phyloP scores from a whole-genome alignment of 2,329 filamentous ascomycete species.

The Dryadomyces quercus-mongolicae region DNA sequence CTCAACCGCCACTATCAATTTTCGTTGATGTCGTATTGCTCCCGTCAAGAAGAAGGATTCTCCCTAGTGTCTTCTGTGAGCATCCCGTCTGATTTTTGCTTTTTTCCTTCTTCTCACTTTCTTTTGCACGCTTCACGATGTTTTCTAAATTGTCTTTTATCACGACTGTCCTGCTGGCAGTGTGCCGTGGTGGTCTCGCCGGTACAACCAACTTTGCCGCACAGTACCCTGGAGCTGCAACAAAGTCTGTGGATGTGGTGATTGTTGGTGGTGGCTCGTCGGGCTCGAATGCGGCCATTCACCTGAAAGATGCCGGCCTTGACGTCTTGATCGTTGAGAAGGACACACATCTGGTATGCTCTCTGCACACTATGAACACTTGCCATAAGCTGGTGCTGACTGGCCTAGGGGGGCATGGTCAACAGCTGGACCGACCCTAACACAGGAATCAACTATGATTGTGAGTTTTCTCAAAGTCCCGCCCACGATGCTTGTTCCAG shows the following conservation, averaged over 20 bases:
- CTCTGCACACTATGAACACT: no score
- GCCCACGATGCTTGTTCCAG: not conserved
- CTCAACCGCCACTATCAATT: no score
- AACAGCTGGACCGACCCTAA: conserved; percentile 32
- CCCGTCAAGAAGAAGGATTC: no score
- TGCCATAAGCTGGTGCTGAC: no score
- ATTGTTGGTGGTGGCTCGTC: conserved; percentile 25
- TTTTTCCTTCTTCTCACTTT: no score
- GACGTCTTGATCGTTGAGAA: conserved; percentile 24
- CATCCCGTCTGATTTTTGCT: no score
- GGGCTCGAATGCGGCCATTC: conserved; percentile 24
- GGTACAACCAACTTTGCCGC: not conserved
- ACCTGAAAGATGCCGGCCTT: conserved; percentile 22
- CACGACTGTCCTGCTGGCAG: not conserved
- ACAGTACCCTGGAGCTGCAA: not conserved
- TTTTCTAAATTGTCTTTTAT: no score
- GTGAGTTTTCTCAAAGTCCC: not conserved
- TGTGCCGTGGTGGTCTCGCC: not conserved
- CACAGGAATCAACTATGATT: conserved; percentile 21
- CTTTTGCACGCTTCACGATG: no score
- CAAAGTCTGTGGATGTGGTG: conserved; percentile 17
- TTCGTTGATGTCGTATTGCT: no score
- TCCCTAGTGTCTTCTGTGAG: no score
- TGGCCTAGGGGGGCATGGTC: conserved; percentile 39
- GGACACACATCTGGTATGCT: conserved; percentile 16